Base-by-base conservation (phyloP, 371 early-diverging fungal species). In the Mortierella sp. region DNA sequence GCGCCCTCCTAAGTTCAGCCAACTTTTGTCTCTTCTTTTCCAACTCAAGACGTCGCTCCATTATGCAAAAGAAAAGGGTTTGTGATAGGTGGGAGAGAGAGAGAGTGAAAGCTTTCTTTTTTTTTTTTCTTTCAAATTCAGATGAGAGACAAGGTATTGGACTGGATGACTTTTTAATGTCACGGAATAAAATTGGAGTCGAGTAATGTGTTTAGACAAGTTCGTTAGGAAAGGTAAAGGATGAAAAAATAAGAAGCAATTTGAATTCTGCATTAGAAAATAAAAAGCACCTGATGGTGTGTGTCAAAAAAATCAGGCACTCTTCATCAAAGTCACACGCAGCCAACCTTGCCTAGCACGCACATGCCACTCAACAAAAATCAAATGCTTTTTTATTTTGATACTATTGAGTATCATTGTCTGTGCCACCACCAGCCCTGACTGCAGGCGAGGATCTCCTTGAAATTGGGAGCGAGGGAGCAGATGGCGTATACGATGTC, bases 11-110 rank as follows among this genome's bases (percentile, higher is more conserved):
- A 66, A 97, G 89, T 72, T 96, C 96, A 4, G 94, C 96, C 58
- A 97, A 86, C 87, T 95, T 96, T 68, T 91, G 91, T 67, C 95
- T 88, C 85, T 97, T 97, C 83, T 91, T 92, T 76, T 96, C 96
- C 55, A 97, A 85, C 83, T 97, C 97, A 73, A 93, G 92, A 70
- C 93, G 89, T 37, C 89, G 86, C 72, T 93, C 92, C 92, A 92
- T 92, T 62, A 28, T 61, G 67, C 53, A 26, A 7, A 31, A n/a
- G 19, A 37, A 37, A 37, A 37, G 37, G 10, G 23, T n/a, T 9
- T 5, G 28, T 17, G 59, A 40, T 31, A 22, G 32, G 35, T 8
- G 35, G 34, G 26, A 35, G 19, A 7, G 37, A 55, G 49, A 55
- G 31, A 54, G 34, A 10, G 35, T 37, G 35, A 26, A 42, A 32